Base-by-base conservation (phyloP, 1,284 basidiomycete genomes). In the Phellopilus nigrolimitatus region DNA sequence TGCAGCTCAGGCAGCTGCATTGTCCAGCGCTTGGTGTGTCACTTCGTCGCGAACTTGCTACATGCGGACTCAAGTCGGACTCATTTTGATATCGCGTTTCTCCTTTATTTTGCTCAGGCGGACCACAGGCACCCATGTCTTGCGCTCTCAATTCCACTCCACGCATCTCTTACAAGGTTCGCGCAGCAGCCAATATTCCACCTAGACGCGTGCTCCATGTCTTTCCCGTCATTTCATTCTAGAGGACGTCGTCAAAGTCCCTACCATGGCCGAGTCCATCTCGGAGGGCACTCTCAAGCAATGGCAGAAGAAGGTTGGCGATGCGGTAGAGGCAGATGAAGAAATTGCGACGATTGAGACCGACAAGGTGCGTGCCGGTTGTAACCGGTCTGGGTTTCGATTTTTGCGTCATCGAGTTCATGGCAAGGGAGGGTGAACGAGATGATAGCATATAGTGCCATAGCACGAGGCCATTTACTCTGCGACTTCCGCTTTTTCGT, bases 261-360 rank as follows among this genome's bases (percentile, higher is more conserved):
- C 95, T 22, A 89, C 94, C 70, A 97, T 99, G 95, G 95, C 95
- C 49, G 95, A 99, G 70, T 97, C 94, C 60, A 97, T 99, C 71
- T 92, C 92, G 13, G 95, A 99, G 71, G 95, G 95, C 49, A 99
- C 95, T 4, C 76, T 99, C 56, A 97, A 95, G 73, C 79, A 91
- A 56, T 99, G 94, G 93, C 78, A 80, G 62, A 98, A 98, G 75
- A 83, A 95, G 71, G 84, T 91, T 46, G 95, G 95, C 38, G 95
- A 99, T 66, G 80, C 74, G 56, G 94, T 99, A 55, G 81, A 86
- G 66, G 86, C 78, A 37, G 93, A 97, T 67, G 95, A 99, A 72
- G 95, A 99, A 73, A 79, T 99, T 51, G 95, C 94, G 22, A 95
- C 92, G 42, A 98, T 99, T 61, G 95, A 99, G 75, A 99, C 95